Base-by-base conservation (phyloP, 2,329 filamentous ascomycete genomes). In the Albophoma yamanashiensis region DNA sequence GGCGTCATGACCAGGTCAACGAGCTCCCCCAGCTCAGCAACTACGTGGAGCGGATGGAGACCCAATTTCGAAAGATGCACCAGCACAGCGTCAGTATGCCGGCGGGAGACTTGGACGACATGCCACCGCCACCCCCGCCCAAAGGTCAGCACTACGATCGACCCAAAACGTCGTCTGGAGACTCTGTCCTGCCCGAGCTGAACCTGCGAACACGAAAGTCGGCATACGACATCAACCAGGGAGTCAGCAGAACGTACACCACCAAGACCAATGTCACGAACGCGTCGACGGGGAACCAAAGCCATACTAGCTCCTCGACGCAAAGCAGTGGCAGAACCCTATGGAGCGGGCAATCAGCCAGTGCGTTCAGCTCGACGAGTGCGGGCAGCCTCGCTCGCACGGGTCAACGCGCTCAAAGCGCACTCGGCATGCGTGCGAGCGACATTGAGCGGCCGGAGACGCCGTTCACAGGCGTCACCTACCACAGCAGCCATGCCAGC, bases 41-140 rank as follows among this genome's bases (percentile, higher is more conserved):
- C 68, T 97, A 97, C 68, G 91, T 96, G 5, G 86, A 94, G 67
- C 84, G 92, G 56, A 97, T 97, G 92, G 93, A 97, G 71, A 89
- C 84, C 64, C 85, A 91, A 42, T 75, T 97, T 47, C 83, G 85
- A 56, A 84, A 84, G 63, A 84, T 91, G 78, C 88, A 92, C 58
- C 81, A 85, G 57, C 76, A 85, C 50, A 83, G 78, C 63, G 73
- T 77, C 20, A 79, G 78, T 50, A 69, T 75, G 42, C 74, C 77
- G 1, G 55, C 52, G 9, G 63, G 62, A 8, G 64, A 67, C 34
- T 76, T 82, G 53, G 78, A 79, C 47, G 76, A 77, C 20, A 78
- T 79, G 40, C 84, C 85, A 20, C 82, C 86, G 8, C 83, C 85
- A 15, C 87, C 88, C 2, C 85, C 86, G 1, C 82, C 82, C 11